These are phyloP conservation scores for Mycena latifolia DNA, from an alignment of 768 basidiomycete species.

Conservation along the genomic window DNA sequence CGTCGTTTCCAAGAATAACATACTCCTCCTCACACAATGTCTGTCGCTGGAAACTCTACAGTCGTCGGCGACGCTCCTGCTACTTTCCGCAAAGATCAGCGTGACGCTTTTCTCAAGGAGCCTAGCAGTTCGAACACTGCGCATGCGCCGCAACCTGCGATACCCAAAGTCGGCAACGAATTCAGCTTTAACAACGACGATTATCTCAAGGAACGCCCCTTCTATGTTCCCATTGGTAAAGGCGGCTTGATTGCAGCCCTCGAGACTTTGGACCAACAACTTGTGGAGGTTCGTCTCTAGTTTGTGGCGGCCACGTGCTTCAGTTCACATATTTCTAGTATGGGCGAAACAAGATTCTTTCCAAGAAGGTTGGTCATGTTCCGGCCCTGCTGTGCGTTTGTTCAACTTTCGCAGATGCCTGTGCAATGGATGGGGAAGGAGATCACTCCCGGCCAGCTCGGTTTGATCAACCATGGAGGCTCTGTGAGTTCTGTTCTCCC, in stretches of 20 bases:
- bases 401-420: constrained; percentile 54
- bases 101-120: constrained; percentile 18
- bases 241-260: constrained; percentile 64
- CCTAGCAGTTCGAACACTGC: constrained; percentile 2
- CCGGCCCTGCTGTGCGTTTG: neutral
- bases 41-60: constrained; percentile 30
- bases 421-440: constrained; percentile 79
- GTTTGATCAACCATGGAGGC: constrained; percentile 87
- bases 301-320: neutral
- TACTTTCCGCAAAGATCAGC: constrained; percentile 28
- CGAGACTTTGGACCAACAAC: constrained; percentile 74
- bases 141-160: constrained; percentile 1
- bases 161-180: constrained; percentile 14
- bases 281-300: constrained; percentile 58
- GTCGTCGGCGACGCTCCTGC: constrained; percentile 27
- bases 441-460: constrained; percentile 78
- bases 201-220: constrained; percentile 71
- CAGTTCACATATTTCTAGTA: constrained; percentile 53
- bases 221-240: constrained; percentile 71
- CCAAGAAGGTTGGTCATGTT: constrained; percentile 61
- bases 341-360: constrained; percentile 69
- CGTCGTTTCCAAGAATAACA: constrained; percentile 1
- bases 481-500: constrained; percentile 12
- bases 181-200: constrained; percentile 55
- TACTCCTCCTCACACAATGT: neutral